Evolutionary conservation across 2,329 filamentous ascomycete species (phyloP).

Genomic region (Venturiaceae sp.): DNA sequence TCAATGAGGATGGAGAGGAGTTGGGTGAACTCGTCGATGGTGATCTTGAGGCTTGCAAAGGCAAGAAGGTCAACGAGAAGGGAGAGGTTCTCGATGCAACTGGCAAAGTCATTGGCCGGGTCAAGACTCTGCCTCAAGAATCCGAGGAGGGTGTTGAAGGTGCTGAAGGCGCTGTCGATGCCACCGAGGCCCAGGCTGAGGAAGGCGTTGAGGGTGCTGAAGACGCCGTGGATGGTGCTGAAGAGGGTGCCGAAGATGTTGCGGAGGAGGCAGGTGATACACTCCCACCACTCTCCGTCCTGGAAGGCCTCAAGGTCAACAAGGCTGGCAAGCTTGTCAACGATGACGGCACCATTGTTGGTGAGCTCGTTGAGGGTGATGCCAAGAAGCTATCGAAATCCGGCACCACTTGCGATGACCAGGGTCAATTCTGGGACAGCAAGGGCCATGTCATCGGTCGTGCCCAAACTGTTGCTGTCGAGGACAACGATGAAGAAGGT

Average conservation of each 20-base stretch:
- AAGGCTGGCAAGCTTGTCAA: constrained; percentile 42
- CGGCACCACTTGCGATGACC: constrained; percentile 31
- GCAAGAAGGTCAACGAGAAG: constrained; percentile 55
- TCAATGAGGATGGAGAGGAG: constrained; percentile 42
- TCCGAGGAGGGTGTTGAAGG: constrained; percentile 22
- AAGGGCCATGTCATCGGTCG: constrained; percentile 43
- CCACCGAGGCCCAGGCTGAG: constrained; percentile 22
- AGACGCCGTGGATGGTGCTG: constrained; percentile 13
- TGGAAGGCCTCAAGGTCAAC: constrained; percentile 40
- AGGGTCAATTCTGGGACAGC: constrained; percentile 45
- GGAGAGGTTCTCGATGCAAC: constrained; percentile 56
- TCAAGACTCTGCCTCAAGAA: constrained; percentile 41
- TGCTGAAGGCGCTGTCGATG: constrained; percentile 21
- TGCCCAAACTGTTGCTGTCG: constrained; percentile 35
- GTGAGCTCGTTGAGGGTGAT: constrained; percentile 40
- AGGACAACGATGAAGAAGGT: constrained; percentile 37
- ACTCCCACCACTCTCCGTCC: constrained; percentile 37
- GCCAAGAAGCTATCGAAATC: constrained; percentile 43
- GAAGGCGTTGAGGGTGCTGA: constrained; percentile 18
- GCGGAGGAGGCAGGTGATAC: constrained; percentile 21
- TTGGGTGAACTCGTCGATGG: constrained; percentile 47
- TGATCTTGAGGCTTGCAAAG: constrained; percentile 50
- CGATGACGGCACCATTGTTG: constrained; percentile 34
- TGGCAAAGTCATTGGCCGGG: constrained; percentile 53
- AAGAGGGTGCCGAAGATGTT: constrained; percentile 17